Evolutionary conservation across 2,329 filamentous ascomycete species (phyloP).

Genomic region (Alternaria novae-zelandiae): DNA sequence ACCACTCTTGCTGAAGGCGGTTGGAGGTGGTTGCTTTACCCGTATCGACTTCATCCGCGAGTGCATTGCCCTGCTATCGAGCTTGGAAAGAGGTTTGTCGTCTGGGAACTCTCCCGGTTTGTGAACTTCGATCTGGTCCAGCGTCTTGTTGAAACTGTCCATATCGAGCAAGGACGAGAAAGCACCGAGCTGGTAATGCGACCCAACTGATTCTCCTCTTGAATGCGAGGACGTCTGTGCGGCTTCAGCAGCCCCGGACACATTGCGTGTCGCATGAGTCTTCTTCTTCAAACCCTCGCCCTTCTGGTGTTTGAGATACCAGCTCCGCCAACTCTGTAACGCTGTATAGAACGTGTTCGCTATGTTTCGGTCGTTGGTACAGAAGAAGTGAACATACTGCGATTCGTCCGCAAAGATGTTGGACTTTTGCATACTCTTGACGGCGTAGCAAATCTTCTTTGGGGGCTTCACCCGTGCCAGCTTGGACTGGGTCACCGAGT

Average conservation of each 20-base stretch:
- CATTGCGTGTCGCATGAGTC: slow-evolving; percentile 33
- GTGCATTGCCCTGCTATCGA: slow-evolving; percentile 39
- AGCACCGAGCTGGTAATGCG: slow-evolving; percentile 68
- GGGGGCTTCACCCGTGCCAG: slow-evolving; percentile 78
- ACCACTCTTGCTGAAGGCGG: slow-evolving; percentile 33
- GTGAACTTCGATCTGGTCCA: slow-evolving; percentile 33
- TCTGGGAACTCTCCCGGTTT: slow-evolving; percentile 36
- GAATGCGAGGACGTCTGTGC: slow-evolving; percentile 30
- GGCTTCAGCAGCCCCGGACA: slow-evolving; percentile 22
- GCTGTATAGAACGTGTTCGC: slow-evolving; percentile 73
- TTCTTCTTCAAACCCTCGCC: slow-evolving; percentile 59
- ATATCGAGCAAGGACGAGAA: slow-evolving; percentile 73
- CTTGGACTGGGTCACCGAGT: slow-evolving; percentile 74
- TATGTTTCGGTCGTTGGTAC: slow-evolving; percentile 71
- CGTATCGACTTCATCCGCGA: slow-evolving; percentile 47
- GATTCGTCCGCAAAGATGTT: slow-evolving; percentile 80
- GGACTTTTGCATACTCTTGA: slow-evolving; percentile 92
- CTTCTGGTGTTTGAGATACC: slow-evolving; percentile 82
- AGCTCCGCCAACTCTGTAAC: slow-evolving; percentile 85
- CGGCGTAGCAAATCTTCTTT: slow-evolving; percentile 82
- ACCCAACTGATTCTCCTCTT: slow-evolving; percentile 49
- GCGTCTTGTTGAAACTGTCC: slow-evolving; percentile 60
- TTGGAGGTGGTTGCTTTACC: slow-evolving; percentile 45
- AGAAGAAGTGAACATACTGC: slow-evolving; percentile 93
- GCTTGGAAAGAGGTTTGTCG: slow-evolving; percentile 29